Conservation (phyloP, 768 basidiomycete species). For the Macrocybe gigantea region DNA sequence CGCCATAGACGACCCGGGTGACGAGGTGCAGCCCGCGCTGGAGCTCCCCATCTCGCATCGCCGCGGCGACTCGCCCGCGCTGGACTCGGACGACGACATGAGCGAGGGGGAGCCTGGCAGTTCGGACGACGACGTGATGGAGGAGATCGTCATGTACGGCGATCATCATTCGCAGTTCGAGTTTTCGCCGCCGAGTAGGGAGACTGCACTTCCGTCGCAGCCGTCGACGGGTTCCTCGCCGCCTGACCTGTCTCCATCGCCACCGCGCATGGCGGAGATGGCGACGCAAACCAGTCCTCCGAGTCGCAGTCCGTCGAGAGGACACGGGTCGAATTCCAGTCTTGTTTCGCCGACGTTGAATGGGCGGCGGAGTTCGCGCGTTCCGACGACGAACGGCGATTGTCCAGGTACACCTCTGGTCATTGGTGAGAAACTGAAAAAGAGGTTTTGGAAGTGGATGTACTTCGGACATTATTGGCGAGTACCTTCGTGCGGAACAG, state of each 20-base stretch:
- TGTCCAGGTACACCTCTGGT: slow-evolving; percentile 36
- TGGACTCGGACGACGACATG: slow-evolving; percentile 78
- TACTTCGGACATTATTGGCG: slow-evolving; percentile 75
- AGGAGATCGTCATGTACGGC: slow-evolving; percentile 76
- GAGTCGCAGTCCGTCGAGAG: background rate
- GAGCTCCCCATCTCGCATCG: slow-evolving; percentile 63
- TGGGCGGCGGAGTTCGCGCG: slow-evolving; percentile 33
- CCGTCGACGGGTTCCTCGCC: background rate
- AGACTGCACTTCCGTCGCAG: background rate
- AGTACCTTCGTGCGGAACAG: slow-evolving; percentile 19
- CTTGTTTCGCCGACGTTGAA: too few species aligned
- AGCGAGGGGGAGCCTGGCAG: slow-evolving; percentile 65
- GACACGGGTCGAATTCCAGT: too few species aligned
- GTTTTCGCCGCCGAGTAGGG: slow-evolving; percentile 23
- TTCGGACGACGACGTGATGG: slow-evolving; percentile 77
- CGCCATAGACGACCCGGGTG: slow-evolving; percentile 50
- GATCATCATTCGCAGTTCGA: slow-evolving; percentile 35
- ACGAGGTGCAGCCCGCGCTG: slow-evolving; percentile 56
- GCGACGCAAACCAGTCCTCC: slow-evolving; percentile 18
- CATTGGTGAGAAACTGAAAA: slow-evolving; percentile 78
- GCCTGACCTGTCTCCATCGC: slow-evolving; percentile 18
- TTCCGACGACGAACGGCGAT: slow-evolving; percentile 28
- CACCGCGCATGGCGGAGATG: slow-evolving; percentile 20
- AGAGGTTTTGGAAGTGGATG: slow-evolving; percentile 67
- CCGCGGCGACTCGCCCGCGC: slow-evolving; percentile 42